Percentiles rank a stretch among this genome's conserved stretches.
phyloP scores from a whole-genome alignment of 345 rosid genomes.

The Sisymbrium altissimum region DNA sequence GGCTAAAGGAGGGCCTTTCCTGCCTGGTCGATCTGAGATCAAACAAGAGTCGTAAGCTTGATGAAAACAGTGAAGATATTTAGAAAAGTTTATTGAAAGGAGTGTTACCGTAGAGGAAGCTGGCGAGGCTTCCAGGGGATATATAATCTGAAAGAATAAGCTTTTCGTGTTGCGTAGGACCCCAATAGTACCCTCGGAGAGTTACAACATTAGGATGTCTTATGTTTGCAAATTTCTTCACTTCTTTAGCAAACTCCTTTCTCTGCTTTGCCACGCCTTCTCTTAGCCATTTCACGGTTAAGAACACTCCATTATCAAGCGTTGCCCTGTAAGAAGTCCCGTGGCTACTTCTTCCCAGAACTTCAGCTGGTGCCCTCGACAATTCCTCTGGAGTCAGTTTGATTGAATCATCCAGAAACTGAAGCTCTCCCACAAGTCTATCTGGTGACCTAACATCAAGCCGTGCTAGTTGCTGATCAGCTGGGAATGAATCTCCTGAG shows the following conservation, averaged over 20 bases:
- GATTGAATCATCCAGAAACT: conserved; percentile 89
- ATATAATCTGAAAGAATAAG: conserved; percentile 93
- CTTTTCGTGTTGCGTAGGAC: conserved; percentile 97
- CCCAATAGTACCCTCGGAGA: conserved; percentile 97
- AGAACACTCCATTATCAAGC: conserved; percentile 73
- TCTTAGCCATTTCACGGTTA: conserved; percentile 96
- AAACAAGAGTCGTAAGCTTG: conserved; percentile 18
- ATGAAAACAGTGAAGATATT: not conserved
- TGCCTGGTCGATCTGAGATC: conserved; percentile 81
- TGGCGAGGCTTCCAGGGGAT: conserved; percentile 94
- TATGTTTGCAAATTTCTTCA: conserved; percentile 87
- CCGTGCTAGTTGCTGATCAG: conserved; percentile 70
- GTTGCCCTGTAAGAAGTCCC: conserved; percentile 97
- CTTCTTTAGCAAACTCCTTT: conserved; percentile 97
- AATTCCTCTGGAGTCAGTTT: conserved; percentile 88
- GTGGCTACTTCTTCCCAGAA: conserved; percentile 95
- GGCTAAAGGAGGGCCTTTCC: conserved; percentile 74
- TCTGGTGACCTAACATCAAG: conserved; percentile 94
- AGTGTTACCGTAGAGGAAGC: conserved; percentile 85
- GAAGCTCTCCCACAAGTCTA: conserved; percentile 79
- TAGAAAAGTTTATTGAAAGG: not conserved
- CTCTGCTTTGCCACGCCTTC: conserved; percentile 98
- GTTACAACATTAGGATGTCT: conserved; percentile 98
- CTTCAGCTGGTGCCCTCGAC: conserved; percentile 97
- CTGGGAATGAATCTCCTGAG: conserved; percentile 86